Conservation (phyloP, 2,329 filamentous ascomycete genomes). For the Cladophialophora carrionii region DNA sequence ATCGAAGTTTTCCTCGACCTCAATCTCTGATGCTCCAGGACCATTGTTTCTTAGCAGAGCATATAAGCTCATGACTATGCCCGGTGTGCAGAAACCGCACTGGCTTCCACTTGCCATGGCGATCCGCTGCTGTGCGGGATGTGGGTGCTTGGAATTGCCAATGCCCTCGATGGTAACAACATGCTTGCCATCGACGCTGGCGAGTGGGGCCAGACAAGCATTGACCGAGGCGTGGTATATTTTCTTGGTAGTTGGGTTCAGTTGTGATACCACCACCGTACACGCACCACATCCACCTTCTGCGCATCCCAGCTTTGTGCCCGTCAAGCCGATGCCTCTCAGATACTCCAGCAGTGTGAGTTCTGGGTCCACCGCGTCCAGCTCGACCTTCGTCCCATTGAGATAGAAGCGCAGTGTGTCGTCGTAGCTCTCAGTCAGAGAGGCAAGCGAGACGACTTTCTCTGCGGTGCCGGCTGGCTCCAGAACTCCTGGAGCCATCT, state of each 20-base stretch:
- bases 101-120: constrained; percentile 91
- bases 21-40: constrained; percentile 72
- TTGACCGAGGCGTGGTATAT: constrained; percentile 98
- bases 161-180: constrained; percentile 98
- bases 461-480: constrained; percentile 51
- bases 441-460: constrained; percentile 55
- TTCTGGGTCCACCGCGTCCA: constrained; percentile 89
- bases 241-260: constrained; percentile 86
- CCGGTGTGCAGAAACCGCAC: constrained; percentile 94
- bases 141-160: constrained; percentile 80
- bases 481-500: constrained; percentile 63
- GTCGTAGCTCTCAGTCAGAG: constrained; percentile 76
- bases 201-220: constrained; percentile 88
- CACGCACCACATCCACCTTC: constrained; percentile 97
- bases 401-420: constrained; percentile 91
- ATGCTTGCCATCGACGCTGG: constrained; percentile 95
- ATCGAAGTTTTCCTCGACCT: constrained; percentile 95
- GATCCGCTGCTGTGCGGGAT: constrained; percentile 87
- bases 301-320: constrained; percentile 93
- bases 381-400: constrained; percentile 84
- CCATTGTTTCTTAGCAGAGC: constrained; percentile 76
- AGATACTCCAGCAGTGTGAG: constrained; percentile 91
- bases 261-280: constrained; percentile 89
- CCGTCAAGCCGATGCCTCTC: constrained; percentile 87
- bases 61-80: constrained; percentile 97